Conservation (phyloP, 495 filamentous ascomycete genomes). For the Daldinia grandis region DNA sequence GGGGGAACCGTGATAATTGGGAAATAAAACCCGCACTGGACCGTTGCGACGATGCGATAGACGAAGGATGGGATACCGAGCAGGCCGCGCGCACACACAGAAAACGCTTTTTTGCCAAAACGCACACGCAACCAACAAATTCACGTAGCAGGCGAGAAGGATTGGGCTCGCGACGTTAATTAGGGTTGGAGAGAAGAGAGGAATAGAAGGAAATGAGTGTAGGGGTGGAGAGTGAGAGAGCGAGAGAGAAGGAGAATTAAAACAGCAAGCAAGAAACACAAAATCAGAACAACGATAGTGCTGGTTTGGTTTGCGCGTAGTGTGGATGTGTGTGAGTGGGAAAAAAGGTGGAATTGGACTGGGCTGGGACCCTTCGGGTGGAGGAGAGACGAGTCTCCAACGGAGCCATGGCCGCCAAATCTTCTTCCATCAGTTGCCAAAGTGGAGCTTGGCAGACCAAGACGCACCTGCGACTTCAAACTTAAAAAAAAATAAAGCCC, state of each 20-base stretch:
- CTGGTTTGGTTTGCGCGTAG: constrained; percentile 50
- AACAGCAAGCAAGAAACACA: constrained; percentile 55
- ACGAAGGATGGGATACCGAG: constrained; percentile 43
- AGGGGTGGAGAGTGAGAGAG: constrained; percentile 49
- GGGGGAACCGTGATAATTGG: constrained; percentile 48
- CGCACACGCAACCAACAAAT: constrained; percentile 54
- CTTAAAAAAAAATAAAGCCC: constrained; percentile 26
- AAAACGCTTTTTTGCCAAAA: constrained; percentile 52
- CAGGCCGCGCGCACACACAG: constrained; percentile 46
- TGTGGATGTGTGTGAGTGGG: constrained; percentile 59
- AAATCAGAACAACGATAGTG: constrained; percentile 68
- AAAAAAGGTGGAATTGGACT: constrained; percentile 47
- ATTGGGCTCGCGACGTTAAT: constrained; percentile 43
- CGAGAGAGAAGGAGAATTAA: constrained; percentile 59
- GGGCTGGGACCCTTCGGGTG: constrained; percentile 37
- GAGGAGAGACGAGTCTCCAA: constrained; percentile 30
- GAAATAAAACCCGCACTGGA: constrained; percentile 48
- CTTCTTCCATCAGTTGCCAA: constrained; percentile 29
- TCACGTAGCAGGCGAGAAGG: constrained; percentile 53
- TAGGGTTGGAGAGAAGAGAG: constrained; percentile 47
- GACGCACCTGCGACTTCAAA: constrained; percentile 31
- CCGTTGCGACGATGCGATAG: constrained; percentile 48
- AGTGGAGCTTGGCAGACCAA: constrained; percentile 37
- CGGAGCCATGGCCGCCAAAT: constrained; percentile 27
- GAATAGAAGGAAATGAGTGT: constrained; percentile 45